phyloP scores from a whole-genome alignment of 2,329 filamentous ascomycete genomes.

The Fulvia fulva region DNA sequence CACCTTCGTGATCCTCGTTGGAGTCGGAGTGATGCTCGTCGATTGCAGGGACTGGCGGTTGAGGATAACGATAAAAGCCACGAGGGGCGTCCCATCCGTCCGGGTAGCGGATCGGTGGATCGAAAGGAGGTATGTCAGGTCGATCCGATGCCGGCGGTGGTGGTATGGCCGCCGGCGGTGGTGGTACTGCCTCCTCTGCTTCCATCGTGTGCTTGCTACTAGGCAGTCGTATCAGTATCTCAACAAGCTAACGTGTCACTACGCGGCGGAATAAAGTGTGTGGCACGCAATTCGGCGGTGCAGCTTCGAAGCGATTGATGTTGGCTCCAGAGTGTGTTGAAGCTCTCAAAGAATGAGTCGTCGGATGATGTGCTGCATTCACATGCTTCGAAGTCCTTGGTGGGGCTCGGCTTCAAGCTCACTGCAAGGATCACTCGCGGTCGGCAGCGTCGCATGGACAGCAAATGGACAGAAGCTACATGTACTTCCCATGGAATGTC shows the following conservation, averaged over 20 bases:
- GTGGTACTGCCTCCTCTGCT: not conserved
- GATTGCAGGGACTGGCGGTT: not conserved
- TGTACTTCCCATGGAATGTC: too few species aligned
- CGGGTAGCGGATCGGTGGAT: too few species aligned
- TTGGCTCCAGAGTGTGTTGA: too few species aligned
- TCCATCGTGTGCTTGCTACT: not conserved
- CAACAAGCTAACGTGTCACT: not conserved
- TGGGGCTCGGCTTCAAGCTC: not conserved
- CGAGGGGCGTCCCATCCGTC: too few species aligned
- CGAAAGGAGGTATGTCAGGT: too few species aligned
- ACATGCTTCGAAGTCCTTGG: not conserved
- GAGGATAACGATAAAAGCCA: not conserved
- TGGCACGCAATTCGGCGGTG: not conserved
- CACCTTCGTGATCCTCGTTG: constrained; percentile 6
- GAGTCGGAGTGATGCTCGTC: not conserved
- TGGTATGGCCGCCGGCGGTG: not conserved
- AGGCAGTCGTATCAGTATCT: not conserved
- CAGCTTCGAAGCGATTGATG: not conserved
- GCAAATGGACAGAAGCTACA: not conserved
- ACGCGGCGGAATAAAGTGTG: not conserved
- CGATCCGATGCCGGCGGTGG: not conserved
- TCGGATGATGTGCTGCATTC: not conserved
- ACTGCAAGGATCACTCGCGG: not conserved
- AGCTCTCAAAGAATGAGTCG: not conserved
- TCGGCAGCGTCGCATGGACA: not conserved